phyloP scores from a whole-genome alignment of 768 basidiomycete genomes.

The Coprinopsis sp. region DNA sequence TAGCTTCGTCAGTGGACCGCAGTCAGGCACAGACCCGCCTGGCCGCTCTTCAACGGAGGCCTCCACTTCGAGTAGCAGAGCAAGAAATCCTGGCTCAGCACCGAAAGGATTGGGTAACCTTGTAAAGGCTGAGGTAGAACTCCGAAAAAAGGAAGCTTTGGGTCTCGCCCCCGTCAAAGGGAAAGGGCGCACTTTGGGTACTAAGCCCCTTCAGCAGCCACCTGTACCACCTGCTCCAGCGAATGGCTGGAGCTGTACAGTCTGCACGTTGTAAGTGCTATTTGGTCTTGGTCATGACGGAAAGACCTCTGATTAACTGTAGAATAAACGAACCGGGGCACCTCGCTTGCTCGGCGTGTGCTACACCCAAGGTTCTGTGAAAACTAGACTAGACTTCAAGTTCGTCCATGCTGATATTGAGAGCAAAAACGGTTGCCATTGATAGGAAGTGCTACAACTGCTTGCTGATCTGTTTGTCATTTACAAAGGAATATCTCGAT shows the following conservation, averaged over 20 bases:
- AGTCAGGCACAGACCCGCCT: no score
- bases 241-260: constrained; percentile 46
- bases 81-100: no score
- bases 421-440: no score
- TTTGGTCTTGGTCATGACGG: constrained; percentile 8
- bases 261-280: constrained; percentile 60
- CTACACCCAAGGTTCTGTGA: constrained; percentile 30
- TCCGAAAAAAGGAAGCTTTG: constrained; percentile 40
- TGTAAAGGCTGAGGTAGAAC: constrained; percentile 40
- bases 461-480: no score
- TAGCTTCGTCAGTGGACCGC: no score
- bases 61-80: no score
- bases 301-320: constrained; percentile 3
- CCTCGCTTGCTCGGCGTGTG: constrained; percentile 60
- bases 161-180: constrained; percentile 35
- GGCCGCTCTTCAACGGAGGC: no score
- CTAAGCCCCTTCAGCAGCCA: not conserved
- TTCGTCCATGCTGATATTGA: not conserved
- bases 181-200: constrained; percentile 21
- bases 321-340: constrained; percentile 43
- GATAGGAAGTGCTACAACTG: no score
- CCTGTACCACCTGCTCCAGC: not conserved
- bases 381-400: not conserved
- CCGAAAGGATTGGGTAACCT: constrained; percentile 27
- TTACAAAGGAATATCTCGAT: not conserved